Base-by-base conservation (phyloP, 1,284 basidiomycete species). In the Puccinia novopanici region DNA sequence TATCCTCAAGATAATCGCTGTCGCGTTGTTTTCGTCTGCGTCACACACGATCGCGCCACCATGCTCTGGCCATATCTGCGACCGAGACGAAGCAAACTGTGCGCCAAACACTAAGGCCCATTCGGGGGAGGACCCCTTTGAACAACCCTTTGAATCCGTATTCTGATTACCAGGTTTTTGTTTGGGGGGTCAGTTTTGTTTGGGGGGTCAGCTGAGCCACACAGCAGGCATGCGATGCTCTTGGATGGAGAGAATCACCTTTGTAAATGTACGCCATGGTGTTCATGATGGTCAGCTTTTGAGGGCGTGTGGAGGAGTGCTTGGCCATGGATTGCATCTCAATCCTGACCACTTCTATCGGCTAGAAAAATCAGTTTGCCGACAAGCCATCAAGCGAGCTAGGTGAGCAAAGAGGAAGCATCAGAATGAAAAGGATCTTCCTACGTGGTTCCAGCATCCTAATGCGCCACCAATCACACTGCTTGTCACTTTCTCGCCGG, bases 291-390 rank as follows among this genome's bases (percentile, higher is more conserved):
- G 77, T 80, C 13, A 73, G 27, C 45, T 80, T 80, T n/a, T 27
- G 48, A 12, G 77, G 77, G 17, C 77, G 67, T n/a, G 57, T 70
- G 30, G 40, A 19, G 5, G 55, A 54, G 45, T 71, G 77, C 30
- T 80, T 54, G 48, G 70, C 77, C 77, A 80, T 80, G 3, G 77
- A 80, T 73, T 80, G 77, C 77, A 80, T 80, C 50, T 80, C 77
- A 57, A 80, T 70, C n/a, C 77, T 67, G 19, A 80, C 77, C 22
- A 80, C 77, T 61, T 80, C 77, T 30, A 80, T 80, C 17, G 77
- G 77, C 77, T 80, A 52, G 19, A 73, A 15, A 17, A 74, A 52
- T 40, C 15, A 17, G 19, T 42, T 24, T 24, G 24, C n/a, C n/a
- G n/a, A n/a, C n/a, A n/a, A n/a, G n/a, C n/a, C n/a, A n/a, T n/a